phyloP scores from a whole-genome alignment of 1,284 basidiomycete genomes.

The Pascua sp. region DNA sequence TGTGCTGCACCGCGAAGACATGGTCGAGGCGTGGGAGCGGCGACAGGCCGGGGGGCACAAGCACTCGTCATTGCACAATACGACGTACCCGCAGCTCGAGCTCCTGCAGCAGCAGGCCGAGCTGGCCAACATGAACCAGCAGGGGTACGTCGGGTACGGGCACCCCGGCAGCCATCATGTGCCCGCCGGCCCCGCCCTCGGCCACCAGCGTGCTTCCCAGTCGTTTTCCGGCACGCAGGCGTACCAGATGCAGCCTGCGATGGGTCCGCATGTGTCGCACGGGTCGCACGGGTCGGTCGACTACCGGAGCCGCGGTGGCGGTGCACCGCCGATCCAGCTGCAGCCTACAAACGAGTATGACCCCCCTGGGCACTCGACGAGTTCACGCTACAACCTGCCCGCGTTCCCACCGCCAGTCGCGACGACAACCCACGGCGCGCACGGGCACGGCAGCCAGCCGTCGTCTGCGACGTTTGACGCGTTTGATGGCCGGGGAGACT shows the following conservation, averaged over 20 bases:
- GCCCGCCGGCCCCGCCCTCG: conserved; percentile 9
- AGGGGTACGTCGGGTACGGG: conserved; percentile 42
- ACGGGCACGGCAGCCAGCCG: not conserved
- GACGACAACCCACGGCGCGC: conserved; percentile 10
- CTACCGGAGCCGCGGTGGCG: conserved; percentile 16
- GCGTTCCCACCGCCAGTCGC: conserved; percentile 47
- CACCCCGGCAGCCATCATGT: conserved; percentile 13
- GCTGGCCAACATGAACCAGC: conserved; percentile 56
- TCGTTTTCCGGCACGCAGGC: conserved; percentile 22
- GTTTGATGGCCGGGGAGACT: conserved; percentile 36
- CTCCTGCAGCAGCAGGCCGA: conserved; percentile 88
- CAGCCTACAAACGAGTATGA: conserved; percentile 33
- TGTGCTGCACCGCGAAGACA: conserved; percentile 82
- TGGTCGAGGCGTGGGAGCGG: conserved; percentile 84
- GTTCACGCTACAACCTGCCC: conserved; percentile 32
- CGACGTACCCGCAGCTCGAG: conserved; percentile 81
- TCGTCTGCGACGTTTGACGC: conserved; percentile 34
- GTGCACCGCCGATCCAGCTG: conserved; percentile 10
- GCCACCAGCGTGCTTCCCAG: conserved; percentile 24
- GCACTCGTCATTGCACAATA: conserved; percentile 41
- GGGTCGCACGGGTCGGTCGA: conserved; percentile 16
- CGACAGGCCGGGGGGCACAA: conserved; percentile 55
- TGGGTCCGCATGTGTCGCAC: conserved; percentile 27
- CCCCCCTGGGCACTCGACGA: conserved; percentile 14
- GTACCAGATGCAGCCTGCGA: conserved; percentile 45